Conservation (phyloP, 768 basidiomycete species). For the Podaxis pistillaris region DNA sequence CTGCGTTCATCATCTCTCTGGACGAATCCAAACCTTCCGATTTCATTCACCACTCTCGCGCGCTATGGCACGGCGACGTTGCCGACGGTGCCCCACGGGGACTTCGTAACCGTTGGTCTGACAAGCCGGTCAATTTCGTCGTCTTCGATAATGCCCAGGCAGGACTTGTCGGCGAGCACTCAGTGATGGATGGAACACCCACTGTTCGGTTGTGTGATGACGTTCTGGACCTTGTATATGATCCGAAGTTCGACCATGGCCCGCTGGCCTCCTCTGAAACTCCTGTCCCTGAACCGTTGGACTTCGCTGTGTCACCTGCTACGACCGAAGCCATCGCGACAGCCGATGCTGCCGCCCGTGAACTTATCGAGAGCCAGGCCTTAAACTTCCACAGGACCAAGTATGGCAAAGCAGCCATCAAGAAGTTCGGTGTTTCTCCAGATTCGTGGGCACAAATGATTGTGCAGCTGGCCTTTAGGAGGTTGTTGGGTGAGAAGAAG, state of each 20-base stretch:
- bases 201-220: slow-evolving; percentile 71
- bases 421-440: slow-evolving; percentile 84
- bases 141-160: slow-evolving; percentile 80
- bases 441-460: slow-evolving; percentile 95
- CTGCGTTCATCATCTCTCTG: slow-evolving; percentile 82
- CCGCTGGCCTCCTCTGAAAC: slow-evolving; percentile 23
- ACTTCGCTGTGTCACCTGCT: slow-evolving; percentile 57
- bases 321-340: slow-evolving; percentile 49
- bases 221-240: slow-evolving; percentile 57
- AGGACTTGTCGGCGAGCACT: slow-evolving; percentile 93
- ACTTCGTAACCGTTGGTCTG: slow-evolving; percentile 80
- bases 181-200: slow-evolving; percentile 88
- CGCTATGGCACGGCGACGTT: slow-evolving; percentile 79
- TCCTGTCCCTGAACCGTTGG: slow-evolving; percentile 48
- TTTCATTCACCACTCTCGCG: slow-evolving; percentile 61
- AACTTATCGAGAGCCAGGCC: slow-evolving; percentile 62
- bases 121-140: slow-evolving; percentile 88
- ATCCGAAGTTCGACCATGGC: slow-evolving; percentile 66
- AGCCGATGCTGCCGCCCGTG: slow-evolving; percentile 54
- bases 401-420: slow-evolving; percentile 87
- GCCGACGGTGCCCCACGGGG: slow-evolving; percentile 46
- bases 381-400: slow-evolving; percentile 61
- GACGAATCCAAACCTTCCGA: slow-evolving; percentile 58
- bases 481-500: slow-evolving; percentile 55
- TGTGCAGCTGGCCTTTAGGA: slow-evolving; percentile 84